Evolutionary conservation across 768 basidiomycete genomes (phyloP), one percentile per base, ranked within the genome.

Genomic region (Hydnomerulius pinastri): DNA sequence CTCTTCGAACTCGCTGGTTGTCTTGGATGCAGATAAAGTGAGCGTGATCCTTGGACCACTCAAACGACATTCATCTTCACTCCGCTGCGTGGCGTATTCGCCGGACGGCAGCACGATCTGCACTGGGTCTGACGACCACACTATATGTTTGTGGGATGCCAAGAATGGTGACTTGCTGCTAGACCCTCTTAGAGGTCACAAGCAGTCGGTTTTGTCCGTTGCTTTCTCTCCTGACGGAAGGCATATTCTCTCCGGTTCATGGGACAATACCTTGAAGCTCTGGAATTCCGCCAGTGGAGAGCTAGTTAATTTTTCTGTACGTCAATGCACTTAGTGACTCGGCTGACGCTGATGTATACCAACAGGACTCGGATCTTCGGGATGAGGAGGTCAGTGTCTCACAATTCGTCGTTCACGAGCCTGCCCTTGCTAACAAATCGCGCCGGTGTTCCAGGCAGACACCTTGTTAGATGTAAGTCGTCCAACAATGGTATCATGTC

Each of bases 261-360:
- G 15, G 3, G 43, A 44, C 20, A 5, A 32, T 20, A 23, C 29
- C 18, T 17, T 44, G 43, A 4, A 32, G 12, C 6, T 44, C 6
- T 29, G 43, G 43, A 28, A 44, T 30, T 18, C 43, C 27, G 12
- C 4, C 15, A 15, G 4, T 30, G 43, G 43, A 3, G 18, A 44
- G 30, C 9, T 37, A 9, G 3, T 17, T 21, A 17, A 17, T 4
- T 8, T 17, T 77, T 87, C 24, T 57, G 67, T 8, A 63, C 67
- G 32, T 10, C 3, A 15, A 32, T 32, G 10, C 11, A 4, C 15
- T 32, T 15, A 5, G 30, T 32, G 4, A 10, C n/a, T n/a, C n/a
- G n/a, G n/a, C n/a, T n/a, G n/a, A n/a, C n/a, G n/a, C n/a, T n/a
- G n/a, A n/a, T n/a, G n/a, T n/a, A n/a, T n/a, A n/a, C n/a, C n/a